Conservation (phyloP, 2,329 filamentous ascomycete species). For the Verticillium tricorpus region DNA sequence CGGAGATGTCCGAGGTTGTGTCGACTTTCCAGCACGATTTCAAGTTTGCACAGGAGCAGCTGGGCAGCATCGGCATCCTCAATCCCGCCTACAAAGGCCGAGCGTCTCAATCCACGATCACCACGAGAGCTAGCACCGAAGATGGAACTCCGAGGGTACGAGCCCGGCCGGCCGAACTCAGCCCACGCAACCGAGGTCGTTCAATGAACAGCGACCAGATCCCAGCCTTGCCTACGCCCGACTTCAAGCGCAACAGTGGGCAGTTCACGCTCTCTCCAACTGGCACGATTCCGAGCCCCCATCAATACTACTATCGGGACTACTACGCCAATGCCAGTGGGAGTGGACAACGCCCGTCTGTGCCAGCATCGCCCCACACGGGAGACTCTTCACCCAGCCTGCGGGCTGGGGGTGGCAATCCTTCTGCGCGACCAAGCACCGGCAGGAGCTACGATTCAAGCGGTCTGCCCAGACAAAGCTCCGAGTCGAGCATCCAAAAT, state of each 20-base stretch:
- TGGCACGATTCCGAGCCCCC: slow-evolving; percentile 42
- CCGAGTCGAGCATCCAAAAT: slow-evolving; percentile 41
- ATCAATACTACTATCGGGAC: slow-evolving; percentile 53
- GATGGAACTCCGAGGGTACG: slow-evolving; percentile 44
- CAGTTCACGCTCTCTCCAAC: slow-evolving; percentile 60
- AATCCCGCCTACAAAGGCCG: slow-evolving; percentile 65
- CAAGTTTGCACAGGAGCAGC: slow-evolving; percentile 66
- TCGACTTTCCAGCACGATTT: slow-evolving; percentile 76
- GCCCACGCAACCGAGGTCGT: slow-evolving; percentile 49
- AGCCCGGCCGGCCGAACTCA: slow-evolving; percentile 42
- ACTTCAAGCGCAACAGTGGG: slow-evolving; percentile 62
- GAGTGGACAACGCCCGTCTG: slow-evolving; percentile 17
- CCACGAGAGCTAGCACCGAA: slow-evolving; percentile 51
- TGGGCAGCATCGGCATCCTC: slow-evolving; percentile 69
- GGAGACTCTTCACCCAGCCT: slow-evolving; percentile 48
- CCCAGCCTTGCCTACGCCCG: slow-evolving; percentile 59
- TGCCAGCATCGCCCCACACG: slow-evolving; percentile 44
- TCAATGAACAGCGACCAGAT: slow-evolving; percentile 61
- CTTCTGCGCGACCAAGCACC: slow-evolving; percentile 51
- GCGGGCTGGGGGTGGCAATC: slow-evolving; percentile 21
- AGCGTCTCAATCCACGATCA: slow-evolving; percentile 57
- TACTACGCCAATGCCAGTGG: slow-evolving; percentile 39
- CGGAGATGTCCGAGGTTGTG: slow-evolving; percentile 69
- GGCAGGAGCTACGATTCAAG: slow-evolving; percentile 56
- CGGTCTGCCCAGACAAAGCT: slow-evolving; percentile 44